These are phyloP conservation scores for Heliocybe sulcata DNA, from an alignment of 1,284 basidiomycete species.

Conservation along the genomic window DNA sequence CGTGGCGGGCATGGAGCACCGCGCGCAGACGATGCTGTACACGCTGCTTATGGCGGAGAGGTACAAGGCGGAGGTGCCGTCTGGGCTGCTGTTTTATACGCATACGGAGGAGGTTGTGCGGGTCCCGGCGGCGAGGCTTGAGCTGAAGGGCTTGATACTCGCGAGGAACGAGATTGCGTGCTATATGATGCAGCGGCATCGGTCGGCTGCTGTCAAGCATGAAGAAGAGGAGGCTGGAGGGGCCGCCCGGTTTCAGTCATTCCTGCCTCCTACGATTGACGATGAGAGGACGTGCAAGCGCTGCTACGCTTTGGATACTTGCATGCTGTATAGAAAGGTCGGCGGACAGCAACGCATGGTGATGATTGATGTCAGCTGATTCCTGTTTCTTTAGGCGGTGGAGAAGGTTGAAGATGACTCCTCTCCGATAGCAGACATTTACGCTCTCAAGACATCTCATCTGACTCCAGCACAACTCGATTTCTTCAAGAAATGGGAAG, in stretches of 20 bases:
- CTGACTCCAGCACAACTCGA: conserved; percentile 59
- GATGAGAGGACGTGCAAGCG: conserved; percentile 70
- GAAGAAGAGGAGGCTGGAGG: conserved; percentile 3
- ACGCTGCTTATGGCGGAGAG: conserved; percentile 88
- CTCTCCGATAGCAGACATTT: conserved; percentile 74
- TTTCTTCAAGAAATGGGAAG: conserved; percentile 93
- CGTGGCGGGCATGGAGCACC: conserved; percentile 80
- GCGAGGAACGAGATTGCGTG: conserved; percentile 84
- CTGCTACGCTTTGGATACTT: conserved; percentile 82
- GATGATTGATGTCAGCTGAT: no score
- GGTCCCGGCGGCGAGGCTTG: conserved; percentile 73
- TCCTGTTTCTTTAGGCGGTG: conserved; percentile 52
- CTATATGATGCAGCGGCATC: conserved; percentile 51
- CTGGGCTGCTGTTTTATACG: conserved; percentile 92
- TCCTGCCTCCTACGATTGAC: conserved; percentile 87
- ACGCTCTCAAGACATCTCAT: conserved; percentile 75
- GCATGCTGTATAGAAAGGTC: conserved; percentile 92
- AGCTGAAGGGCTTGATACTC: conserved; percentile 78
- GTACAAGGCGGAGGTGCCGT: conserved; percentile 65
- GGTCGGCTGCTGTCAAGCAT: neutral
- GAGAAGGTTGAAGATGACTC: conserved; percentile 51
- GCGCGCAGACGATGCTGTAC: conserved; percentile 97
- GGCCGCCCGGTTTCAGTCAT: conserved; percentile 28
- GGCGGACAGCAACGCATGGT: no score
- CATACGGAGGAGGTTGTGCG: conserved; percentile 84